Base-by-base conservation (phyloP, 2,329 filamentous ascomycete species). In the Neopestalotiopsis rosae region DNA sequence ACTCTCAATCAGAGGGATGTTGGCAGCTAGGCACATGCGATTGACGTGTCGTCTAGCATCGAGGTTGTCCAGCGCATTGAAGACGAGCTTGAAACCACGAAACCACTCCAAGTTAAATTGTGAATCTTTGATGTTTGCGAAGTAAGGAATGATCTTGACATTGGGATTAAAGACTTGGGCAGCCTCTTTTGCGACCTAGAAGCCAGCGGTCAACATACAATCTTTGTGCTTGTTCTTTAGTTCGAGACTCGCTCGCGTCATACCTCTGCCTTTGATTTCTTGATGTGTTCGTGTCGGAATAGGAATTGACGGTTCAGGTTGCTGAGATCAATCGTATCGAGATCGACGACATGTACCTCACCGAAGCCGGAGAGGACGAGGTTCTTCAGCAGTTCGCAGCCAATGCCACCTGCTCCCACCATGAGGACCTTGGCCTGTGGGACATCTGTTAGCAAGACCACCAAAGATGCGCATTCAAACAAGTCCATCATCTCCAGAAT, bases 251-350 rank as follows among this genome's bases (percentile, higher is more conserved):
- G 65, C 72, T 71, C 32, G 42, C 52, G 69, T 82, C 89, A 72
- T 86, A 96, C 95, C 82, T 97, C 82, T 65, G 96, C 95, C 79
- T 99, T 99, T 1, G 95, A 90, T 80, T 97, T 97, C 82, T 98
- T 98, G 82, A 99, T 98, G 78, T 99, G 96, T 79, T 98, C 95
- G 76, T 95, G 92, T 70, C 95, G 90, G 81, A 99, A 99, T 62
- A 99, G 90, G 77, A 99, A 99, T 80, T 99, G 96, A 67, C 96
- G 93, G 76, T 99, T 99, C 65, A 99, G 88, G 79, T 99, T 99
- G 83, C 94, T 97, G 28, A 99, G 87, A 79, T 99, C 96, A 82
- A 99, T 98, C 1, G 96, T 99, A 80, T 99, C 96, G 70, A 99
- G 92, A 81, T 99, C 96, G 74, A 99, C 94, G 61, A 98, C 91